These are phyloP conservation scores for Fraxinus floribunda DNA, from an alignment of 305 asterid species.

Conservation along the genomic window DNA sequence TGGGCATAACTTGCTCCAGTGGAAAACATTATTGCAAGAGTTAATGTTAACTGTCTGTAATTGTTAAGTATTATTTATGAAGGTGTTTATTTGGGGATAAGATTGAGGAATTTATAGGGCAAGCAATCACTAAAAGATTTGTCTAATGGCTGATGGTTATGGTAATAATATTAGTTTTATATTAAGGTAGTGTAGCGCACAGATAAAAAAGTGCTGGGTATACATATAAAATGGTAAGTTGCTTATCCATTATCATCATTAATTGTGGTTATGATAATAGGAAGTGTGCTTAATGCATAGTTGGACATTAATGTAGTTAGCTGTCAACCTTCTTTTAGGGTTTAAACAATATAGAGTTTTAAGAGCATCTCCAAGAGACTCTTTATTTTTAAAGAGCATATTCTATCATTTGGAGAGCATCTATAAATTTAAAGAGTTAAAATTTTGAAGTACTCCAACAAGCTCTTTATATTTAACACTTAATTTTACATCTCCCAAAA, in stretches of 20 bases:
- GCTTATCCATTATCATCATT: background rate
- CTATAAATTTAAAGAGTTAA: no score
- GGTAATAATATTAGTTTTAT: background rate
- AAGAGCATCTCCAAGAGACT: no score
- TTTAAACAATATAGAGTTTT: background rate
- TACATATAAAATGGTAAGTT: background rate
- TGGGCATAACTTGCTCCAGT: constrained; percentile 8
- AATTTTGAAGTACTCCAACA: no score
- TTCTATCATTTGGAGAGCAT: no score
- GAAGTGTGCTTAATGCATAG: background rate
- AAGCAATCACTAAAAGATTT: background rate
- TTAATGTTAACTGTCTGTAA: background rate
- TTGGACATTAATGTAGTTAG: background rate
- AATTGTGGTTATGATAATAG: background rate
- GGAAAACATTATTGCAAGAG: background rate
- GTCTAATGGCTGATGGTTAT: background rate
- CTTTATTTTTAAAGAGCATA: no score
- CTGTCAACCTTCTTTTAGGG: background rate
- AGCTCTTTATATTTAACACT: no score
- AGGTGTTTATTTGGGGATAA: background rate
- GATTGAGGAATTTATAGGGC: background rate
- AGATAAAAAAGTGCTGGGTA: background rate
- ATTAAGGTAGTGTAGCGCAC: background rate
- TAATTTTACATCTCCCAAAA: no score
- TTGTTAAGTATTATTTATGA: background rate